Base-by-base conservation (phyloP, 495 filamentous ascomycete genomes). In the Penicillium canariense region DNA sequence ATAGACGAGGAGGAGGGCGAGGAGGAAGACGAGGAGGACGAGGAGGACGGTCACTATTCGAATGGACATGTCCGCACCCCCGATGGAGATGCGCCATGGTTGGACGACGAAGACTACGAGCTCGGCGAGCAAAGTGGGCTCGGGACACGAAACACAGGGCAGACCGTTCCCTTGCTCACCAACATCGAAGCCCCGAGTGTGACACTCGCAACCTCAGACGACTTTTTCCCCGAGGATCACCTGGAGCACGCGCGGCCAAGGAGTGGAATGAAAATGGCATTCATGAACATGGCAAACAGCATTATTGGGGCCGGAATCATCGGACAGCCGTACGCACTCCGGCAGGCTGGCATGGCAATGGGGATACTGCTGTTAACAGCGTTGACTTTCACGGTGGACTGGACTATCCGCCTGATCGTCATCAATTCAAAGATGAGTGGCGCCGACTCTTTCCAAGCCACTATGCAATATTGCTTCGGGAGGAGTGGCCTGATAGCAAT, bases 201-300 rank as follows among this genome's bases (percentile, higher is more conserved):
- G n/a, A 83, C 89, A 4, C 70, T 94, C n/a, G 89, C 90, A 25
- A 84, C 73, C 5, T 73, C 75, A 5, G 81, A 84, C 7, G 78
- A 81, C 42, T 81, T 82, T 62, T 75, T 82, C 55, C 75, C 81
- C 0, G 82, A 85, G 61, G 81, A 86, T 9, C 74, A 80, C 38
- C 64, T 87, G 32, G 83, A 85, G 54, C 74, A 66, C 52, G 81
- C 82, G 10, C 73, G 87, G 48, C 85, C 87, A 22, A 82, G 84
- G 59, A 88, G 81, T 62, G 81, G 83, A 22, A 78, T 87, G 78
- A 74, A 71, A 48, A 86, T 81, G 72, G 81, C 84, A 5, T 97
- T 98, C 58, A 96, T 96, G 90, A 98, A 98, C 70, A 98, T 98
- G 94, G 91, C 92, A 39, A 98, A 98, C 68, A 91, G 86, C 58